Conservation (phyloP, 108 stramenopile species). For the Licmophora abbreviata region DNA sequence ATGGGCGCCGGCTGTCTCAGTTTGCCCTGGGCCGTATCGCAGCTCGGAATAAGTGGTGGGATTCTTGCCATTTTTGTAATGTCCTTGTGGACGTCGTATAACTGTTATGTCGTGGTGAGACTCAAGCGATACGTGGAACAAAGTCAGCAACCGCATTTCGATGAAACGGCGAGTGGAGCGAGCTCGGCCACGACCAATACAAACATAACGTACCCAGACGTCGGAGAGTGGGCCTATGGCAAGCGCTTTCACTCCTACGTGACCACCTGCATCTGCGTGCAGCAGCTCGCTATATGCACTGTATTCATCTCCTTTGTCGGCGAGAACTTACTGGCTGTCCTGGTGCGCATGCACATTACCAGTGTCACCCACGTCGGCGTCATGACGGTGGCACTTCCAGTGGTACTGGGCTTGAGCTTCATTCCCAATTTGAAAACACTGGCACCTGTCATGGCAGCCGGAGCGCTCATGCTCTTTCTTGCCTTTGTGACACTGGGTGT, state of each 20-base stretch:
- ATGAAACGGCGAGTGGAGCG: slow-evolving; percentile 3
- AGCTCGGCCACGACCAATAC: slow-evolving; percentile 13
- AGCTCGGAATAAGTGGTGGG: slow-evolving; percentile 41
- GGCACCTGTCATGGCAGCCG: slow-evolving; percentile 45
- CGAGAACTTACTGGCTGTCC: slow-evolving; percentile 55
- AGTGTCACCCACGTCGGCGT: slow-evolving; percentile 21
- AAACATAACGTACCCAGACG: slow-evolving; percentile 51
- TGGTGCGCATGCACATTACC: slow-evolving; percentile 7
- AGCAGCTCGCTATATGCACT: slow-evolving; percentile 68
- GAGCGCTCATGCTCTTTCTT: slow-evolving; percentile 26
- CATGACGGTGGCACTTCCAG: slow-evolving; percentile 44
- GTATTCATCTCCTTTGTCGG: slow-evolving; percentile 69
- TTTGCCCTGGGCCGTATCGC: slow-evolving; percentile 59
- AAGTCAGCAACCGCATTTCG: slow-evolving; percentile 2
- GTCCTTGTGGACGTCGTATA: slow-evolving; percentile 45
- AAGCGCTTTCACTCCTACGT: slow-evolving; percentile 41
- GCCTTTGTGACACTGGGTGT: slow-evolving; percentile 36
- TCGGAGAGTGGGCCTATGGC: slow-evolving; percentile 65
- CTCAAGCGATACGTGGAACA: slow-evolving; percentile 42
- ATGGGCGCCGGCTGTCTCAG: slow-evolving; percentile 56
- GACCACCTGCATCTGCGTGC: slow-evolving; percentile 35
- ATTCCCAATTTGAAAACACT: slow-evolving; percentile 41
- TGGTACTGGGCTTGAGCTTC: slow-evolving; percentile 30
- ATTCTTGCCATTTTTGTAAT: slow-evolving; percentile 26
- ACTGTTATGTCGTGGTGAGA: slow-evolving; percentile 56